Evolutionary conservation across 2,329 filamentous ascomycete species (phyloP), one percentile per base, ranked within the genome.

Genomic region (Talaromyces sp.): DNA sequence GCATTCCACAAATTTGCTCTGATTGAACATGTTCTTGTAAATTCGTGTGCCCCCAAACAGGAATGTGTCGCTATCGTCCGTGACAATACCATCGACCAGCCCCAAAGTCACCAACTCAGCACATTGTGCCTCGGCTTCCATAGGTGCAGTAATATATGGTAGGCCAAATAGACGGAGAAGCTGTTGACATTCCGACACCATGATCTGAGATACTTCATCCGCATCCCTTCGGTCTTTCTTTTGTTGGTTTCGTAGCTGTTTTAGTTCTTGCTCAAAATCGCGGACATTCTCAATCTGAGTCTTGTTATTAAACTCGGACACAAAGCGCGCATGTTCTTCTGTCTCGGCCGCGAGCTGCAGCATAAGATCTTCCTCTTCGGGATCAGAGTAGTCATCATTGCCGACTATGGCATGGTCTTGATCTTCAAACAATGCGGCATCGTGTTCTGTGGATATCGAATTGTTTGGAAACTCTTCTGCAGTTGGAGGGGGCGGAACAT

Each of bases 1-100:
- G 78, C 95, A 98, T 79, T 99, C 95, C 48, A 99, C 95, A 71
- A 92, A 96, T 75, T 99, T 99, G 77, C 95, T 95, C 71, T 92
- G 90, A 78, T 97, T 99, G 83, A 99, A 99, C 93, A 99, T 96
- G 81, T 99, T 99, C 78, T 99, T 99, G 83, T 99, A 99, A 24
- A 99, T 90, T 19, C 94, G 85, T 0, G 93, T 99, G 43, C 95
- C 96, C 19, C 95, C 96, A 76, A 99, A 99, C 0, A 99, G 85
- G 73, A 99, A 99, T 0, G 90, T 96, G 81, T 99, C 95, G 2
- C 91, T 96, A 75, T 99, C 95, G 72, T 99, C 95, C 0, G 96
- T 99, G 35, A 99, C 93, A 67, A 99, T 97, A 13, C 96, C 95
- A 75, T 99, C 96, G 9, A 99, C 96, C 0, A 98, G 86, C 0